Evolutionary conservation across 129 eudicot genomes (phyloP).

Genomic region (Flaveria bidentis): DNA sequence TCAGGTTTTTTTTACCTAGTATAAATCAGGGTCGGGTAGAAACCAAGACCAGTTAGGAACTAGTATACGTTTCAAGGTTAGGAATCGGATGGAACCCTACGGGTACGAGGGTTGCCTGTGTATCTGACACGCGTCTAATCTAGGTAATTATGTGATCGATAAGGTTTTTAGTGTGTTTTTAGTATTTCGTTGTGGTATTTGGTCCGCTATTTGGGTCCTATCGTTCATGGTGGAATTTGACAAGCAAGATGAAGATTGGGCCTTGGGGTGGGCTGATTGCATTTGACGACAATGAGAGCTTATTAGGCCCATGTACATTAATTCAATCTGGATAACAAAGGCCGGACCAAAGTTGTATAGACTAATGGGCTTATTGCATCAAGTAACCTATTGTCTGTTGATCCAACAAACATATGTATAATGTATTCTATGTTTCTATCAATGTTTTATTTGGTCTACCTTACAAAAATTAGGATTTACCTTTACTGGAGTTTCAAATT

Average conservation of each 20-base stretch:
- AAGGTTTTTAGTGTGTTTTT: too few relatives aligned
- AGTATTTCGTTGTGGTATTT: too few relatives aligned
- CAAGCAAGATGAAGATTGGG: too few relatives aligned
- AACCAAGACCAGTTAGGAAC: too few relatives aligned
- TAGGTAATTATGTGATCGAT: too few relatives aligned
- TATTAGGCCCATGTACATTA: neutral
- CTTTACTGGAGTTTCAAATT: neutral
- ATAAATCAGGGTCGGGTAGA: too few relatives aligned
- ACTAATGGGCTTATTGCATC: conserved; percentile 2
- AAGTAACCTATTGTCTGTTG: neutral
- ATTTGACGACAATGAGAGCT: neutral
- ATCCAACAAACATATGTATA: neutral
- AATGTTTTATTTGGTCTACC: neutral
- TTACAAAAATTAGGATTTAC: neutral
- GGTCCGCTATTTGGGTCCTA: too few relatives aligned
- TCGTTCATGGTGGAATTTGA: neutral
- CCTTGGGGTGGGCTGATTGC: neutral
- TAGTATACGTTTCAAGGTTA: too few relatives aligned
- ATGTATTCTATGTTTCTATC: neutral
- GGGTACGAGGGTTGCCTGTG: too few relatives aligned
- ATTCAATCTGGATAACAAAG: neutral
- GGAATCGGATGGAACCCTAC: too few relatives aligned
- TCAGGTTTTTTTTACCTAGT: too few relatives aligned
- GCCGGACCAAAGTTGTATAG: neutral
- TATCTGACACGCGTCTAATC: too few relatives aligned